A percentile compares a stretch with the other conserved stretches of the same genome.
Conservation (phyloP, 225 moss, liverwort and hornwort species). For the Polytrichum formosum region DNA sequence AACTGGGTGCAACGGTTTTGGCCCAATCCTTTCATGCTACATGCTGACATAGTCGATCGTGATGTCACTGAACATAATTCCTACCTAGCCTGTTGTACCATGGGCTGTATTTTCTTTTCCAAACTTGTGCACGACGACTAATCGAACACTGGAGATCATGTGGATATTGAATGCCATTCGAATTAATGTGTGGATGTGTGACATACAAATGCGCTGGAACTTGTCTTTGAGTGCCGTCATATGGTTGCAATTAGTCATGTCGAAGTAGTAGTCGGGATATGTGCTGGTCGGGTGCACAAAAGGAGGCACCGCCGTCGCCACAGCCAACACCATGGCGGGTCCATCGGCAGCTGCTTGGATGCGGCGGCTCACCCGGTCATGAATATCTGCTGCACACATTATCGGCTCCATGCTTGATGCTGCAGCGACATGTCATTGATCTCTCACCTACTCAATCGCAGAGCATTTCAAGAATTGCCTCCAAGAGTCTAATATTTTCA, state of each 20-base stretch:
- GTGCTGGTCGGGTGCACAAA: constrained; percentile 35
- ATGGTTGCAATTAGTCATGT: constrained; percentile 38
- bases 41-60: not conserved
- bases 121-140: not conserved
- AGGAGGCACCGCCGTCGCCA: constrained; percentile 8
- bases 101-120: not conserved
- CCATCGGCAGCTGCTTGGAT: constrained; percentile 38
- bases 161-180: not conserved
- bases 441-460: too few species aligned
- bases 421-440: too few species aligned
- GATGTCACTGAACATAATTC: not conserved
- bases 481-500: too few species aligned
- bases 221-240: constrained; percentile 47
- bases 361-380: not conserved
- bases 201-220: constrained; percentile 49
- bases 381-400: too few species aligned
- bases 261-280: constrained; percentile 22
- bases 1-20: not conserved
- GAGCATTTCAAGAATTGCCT: too few species aligned
- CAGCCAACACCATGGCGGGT: constrained; percentile 48
- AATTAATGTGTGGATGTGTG: too few species aligned
- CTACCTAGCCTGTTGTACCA: not conserved
- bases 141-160: too few species aligned
- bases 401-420: too few species aligned
- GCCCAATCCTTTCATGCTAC: not conserved